A percentile compares a stretch with the other conserved stretches of the same genome.
phyloP scores from a whole-genome alignment of 1,284 basidiomycete genomes.

The Malassezia brasiliensis region DNA sequence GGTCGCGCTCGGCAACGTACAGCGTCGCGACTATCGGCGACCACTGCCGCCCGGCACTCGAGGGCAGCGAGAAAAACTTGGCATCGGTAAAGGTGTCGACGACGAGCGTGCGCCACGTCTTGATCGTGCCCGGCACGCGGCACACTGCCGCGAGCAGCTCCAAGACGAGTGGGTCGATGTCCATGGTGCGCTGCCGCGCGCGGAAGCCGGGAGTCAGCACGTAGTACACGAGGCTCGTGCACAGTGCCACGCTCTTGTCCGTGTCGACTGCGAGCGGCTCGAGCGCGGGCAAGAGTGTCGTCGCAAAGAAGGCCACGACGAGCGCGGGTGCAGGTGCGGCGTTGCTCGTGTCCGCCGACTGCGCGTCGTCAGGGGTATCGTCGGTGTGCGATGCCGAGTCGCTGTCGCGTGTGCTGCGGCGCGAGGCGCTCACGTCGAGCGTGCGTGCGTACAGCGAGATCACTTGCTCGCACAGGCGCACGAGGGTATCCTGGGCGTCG shows the following conservation, averaged over 20 bases:
- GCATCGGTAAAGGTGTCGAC: conserved; percentile 73
- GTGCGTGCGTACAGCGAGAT: conserved; percentile 64
- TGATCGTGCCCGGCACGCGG: conserved; percentile 65
- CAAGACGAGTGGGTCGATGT: conserved; percentile 54
- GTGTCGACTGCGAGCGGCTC: conserved; percentile 72
- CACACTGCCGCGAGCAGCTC: conserved; percentile 63
- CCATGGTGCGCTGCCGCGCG: conserved; percentile 49
- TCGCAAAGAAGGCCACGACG: conserved; percentile 60
- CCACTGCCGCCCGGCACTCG: conserved; percentile 60
- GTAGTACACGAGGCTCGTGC: conserved; percentile 74
- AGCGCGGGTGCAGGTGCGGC: not conserved
- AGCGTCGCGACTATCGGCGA: conserved; percentile 66
- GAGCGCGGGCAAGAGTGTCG: conserved; percentile 63
- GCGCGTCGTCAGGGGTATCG: conserved; percentile 20
- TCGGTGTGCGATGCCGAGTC: conserved; percentile 12
- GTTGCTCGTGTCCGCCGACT: not conserved
- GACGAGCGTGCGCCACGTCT: conserved; percentile 73
- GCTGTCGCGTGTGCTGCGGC: conserved; percentile 5
- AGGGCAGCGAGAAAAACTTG: conserved; percentile 69
- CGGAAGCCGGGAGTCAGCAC: conserved; percentile 72
- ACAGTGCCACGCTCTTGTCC: conserved; percentile 69
- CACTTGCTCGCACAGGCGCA: conserved; percentile 72
- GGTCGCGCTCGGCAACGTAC: conserved; percentile 76
- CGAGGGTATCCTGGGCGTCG: conserved; percentile 82
- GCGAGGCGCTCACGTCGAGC: conserved; percentile 55